These are phyloP conservation scores for Sarcomyxa edulis DNA, from an alignment of 768 basidiomycete genomes.

Conservation along the genomic window DNA sequence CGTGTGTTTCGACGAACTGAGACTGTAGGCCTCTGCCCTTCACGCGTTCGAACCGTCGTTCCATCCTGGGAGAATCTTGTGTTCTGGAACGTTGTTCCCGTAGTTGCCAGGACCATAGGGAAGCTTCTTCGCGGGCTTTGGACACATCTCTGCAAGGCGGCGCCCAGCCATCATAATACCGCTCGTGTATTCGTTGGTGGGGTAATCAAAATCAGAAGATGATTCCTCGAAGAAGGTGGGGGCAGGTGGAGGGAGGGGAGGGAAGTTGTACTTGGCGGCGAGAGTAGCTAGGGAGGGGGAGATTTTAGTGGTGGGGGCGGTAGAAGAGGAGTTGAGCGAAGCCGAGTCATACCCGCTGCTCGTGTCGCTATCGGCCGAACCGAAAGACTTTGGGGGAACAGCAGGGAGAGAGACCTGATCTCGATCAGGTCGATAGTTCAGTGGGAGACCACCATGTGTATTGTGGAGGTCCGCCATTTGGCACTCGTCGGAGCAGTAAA, in stretches of 20 bases:
- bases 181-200: constrained; percentile 41
- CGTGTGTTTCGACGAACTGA: constrained; percentile 28
- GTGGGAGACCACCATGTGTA: constrained; percentile 32
- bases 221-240: constrained; percentile 30
- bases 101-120: constrained; percentile 22
- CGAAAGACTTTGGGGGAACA: constrained; percentile 27
- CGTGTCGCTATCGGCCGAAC: too few species aligned
- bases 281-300: constrained; percentile 26
- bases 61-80: constrained; percentile 61
- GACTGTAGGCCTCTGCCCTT: constrained; percentile 59
- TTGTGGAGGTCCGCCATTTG: constrained; percentile 50
- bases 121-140: constrained; percentile 34
- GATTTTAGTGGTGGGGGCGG: constrained; percentile 21
- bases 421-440: constrained; percentile 43
- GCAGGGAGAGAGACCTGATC: constrained; percentile 33
- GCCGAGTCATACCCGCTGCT: constrained; percentile 17
- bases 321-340: constrained; percentile 30
- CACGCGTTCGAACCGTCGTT: constrained; percentile 62
- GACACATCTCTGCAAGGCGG: constrained; percentile 42
- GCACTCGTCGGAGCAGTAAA: constrained; percentile 84
- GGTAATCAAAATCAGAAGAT: constrained; percentile 18
- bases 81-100: constrained; percentile 25
- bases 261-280: constrained; percentile 37
- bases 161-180: constrained; percentile 70
- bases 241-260: constrained; percentile 49